These are phyloP conservation scores for Populus alba DNA, from an alignment of 345 rosid genomes.

Conservation along the genomic window DNA sequence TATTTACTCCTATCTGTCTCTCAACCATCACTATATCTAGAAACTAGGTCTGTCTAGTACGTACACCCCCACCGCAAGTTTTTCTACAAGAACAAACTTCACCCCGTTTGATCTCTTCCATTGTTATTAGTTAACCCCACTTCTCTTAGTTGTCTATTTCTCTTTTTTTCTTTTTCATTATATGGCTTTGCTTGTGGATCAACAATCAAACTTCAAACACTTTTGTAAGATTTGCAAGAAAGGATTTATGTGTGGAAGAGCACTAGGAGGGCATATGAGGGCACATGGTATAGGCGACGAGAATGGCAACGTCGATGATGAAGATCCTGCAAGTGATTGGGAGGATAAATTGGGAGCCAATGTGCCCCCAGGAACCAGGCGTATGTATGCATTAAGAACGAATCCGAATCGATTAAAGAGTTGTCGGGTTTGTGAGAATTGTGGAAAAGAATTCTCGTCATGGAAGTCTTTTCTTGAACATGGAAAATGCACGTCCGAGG, in stretches of 20 bases:
- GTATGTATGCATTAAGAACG: constrained; percentile 65
- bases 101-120: constrained; percentile 18
- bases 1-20: constrained; percentile 13
- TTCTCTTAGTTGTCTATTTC: not conserved
- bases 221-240: constrained; percentile 73
- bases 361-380: constrained; percentile 43
- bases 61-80: constrained; percentile 43
- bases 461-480: constrained; percentile 86
- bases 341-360: constrained; percentile 39
- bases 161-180: not conserved
- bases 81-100: constrained; percentile 47
- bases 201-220: constrained; percentile 45
- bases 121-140: not conserved
- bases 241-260: constrained; percentile 69
- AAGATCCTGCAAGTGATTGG: constrained; percentile 57
- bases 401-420: constrained; percentile 64
- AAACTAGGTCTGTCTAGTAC: constrained; percentile 46
- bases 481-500: constrained; percentile 58
- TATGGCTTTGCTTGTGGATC: constrained; percentile 65
- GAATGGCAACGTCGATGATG: constrained; percentile 45
- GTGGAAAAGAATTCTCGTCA: constrained; percentile 69
- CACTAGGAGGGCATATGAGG: constrained; percentile 78
- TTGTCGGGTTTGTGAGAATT: constrained; percentile 64
- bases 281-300: constrained; percentile 75
- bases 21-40: constrained; percentile 45